Percentiles rank a stretch among this genome's conserved stretches.
Evolutionary conservation across 306 rosid genomes (phyloP).

Genomic region (Benincasa hispida): DNA sequence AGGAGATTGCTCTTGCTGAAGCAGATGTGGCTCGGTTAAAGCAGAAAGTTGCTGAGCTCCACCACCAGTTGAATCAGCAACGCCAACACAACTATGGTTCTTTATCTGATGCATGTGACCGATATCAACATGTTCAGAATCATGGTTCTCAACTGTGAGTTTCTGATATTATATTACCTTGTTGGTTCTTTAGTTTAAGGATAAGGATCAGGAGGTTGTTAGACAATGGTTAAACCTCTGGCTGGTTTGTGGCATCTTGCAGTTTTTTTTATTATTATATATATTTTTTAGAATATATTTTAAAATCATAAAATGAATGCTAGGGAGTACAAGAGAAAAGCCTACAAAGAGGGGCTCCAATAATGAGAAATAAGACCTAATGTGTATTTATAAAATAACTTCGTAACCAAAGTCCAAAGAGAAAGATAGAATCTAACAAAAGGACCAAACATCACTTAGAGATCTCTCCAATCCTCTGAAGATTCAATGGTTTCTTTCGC

Average conservation of each 20-base stretch:
- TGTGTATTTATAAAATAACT: not conserved
- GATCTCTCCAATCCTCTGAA: not conserved
- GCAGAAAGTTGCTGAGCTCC: conserved; percentile 98
- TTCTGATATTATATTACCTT: not conserved
- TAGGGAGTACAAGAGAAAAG: not conserved
- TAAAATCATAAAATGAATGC: too few relatives aligned
- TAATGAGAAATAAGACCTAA: not conserved
- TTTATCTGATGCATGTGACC: conserved; percentile 75
- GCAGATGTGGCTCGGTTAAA: conserved; percentile 97
- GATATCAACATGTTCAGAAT: conserved; percentile 68
- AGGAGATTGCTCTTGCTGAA: conserved; percentile 99
- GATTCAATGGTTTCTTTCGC: not conserved
- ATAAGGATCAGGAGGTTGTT: not conserved
- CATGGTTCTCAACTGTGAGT: conserved; percentile 83
- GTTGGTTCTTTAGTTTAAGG: not conserved
- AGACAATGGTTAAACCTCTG: not conserved
- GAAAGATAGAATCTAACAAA: not conserved
- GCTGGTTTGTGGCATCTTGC: not conserved
- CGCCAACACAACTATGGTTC: conserved; percentile 89
- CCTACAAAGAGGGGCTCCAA: not conserved
- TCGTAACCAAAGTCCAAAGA: not conserved
- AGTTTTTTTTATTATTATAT: not conserved
- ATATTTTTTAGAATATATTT: too few relatives aligned
- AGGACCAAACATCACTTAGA: not conserved
- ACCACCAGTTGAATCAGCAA: conserved; percentile 94